Percentiles rank a stretch among this genome's conserved stretches.
Evolutionary conservation across 306 rosid species (phyloP).

Genomic region (Begonia peltatifolia): DNA sequence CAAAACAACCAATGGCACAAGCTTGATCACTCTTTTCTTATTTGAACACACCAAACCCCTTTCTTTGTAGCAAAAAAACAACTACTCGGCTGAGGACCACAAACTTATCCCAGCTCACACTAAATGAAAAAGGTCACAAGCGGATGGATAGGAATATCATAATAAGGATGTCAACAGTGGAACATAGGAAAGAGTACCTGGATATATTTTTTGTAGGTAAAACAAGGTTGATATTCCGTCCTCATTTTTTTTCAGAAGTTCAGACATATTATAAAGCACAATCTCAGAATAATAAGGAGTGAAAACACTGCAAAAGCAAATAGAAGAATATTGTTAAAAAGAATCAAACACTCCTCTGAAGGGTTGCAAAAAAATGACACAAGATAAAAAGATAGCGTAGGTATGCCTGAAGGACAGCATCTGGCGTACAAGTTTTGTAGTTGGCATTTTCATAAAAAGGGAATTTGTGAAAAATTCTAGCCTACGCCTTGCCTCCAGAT

Average conservation of each 20-base stretch:
- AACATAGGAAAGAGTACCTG: constrained; percentile 27
- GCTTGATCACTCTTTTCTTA: too few species aligned
- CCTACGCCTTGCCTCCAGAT: constrained; percentile 89
- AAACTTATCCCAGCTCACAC: too few species aligned
- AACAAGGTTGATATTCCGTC: constrained; percentile 85
- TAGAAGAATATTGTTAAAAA: constrained; percentile 1
- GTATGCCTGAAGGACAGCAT: constrained; percentile 74
- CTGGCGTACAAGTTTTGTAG: constrained; percentile 59
- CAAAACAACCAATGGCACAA: too few species aligned
- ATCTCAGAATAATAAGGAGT: constrained; percentile 93
- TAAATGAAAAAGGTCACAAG: too few species aligned
- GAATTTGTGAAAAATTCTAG: constrained; percentile 79
- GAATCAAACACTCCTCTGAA: too few species aligned
- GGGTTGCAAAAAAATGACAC: background rate
- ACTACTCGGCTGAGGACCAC: too few species aligned
- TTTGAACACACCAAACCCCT: too few species aligned
- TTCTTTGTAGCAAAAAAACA: too few species aligned
- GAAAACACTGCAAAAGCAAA: constrained; percentile 60
- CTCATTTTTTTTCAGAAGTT: constrained; percentile 79
- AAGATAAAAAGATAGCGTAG: background rate
- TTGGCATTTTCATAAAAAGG: constrained; percentile 84
- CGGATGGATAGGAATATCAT: too few species aligned
- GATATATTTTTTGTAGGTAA: constrained; percentile 85
- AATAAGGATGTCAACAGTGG: too few species aligned
- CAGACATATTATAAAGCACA: constrained; percentile 76